Evolutionary conservation across 306 rosid species (phyloP).

Genomic region (Herpetospermum pedunculosum): DNA sequence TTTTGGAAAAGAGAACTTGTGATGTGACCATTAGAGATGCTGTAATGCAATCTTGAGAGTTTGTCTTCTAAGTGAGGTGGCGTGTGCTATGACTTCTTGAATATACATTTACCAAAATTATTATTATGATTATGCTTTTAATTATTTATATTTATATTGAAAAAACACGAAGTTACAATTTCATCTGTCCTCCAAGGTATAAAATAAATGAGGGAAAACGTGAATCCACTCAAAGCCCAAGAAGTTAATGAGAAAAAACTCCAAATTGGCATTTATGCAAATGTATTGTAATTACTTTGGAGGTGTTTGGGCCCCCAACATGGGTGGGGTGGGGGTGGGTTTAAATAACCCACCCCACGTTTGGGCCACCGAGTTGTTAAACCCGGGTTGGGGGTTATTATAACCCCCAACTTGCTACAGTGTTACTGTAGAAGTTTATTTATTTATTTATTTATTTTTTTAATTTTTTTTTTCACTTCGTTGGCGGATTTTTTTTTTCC

Average conservation of each 20-base stretch:
- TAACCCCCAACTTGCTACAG: too few relatives aligned
- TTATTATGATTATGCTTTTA: background rate
- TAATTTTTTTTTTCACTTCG: too few relatives aligned
- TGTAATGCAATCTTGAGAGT: background rate
- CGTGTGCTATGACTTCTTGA: background rate
- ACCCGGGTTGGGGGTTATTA: too few relatives aligned
- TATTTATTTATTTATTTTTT: too few relatives aligned
- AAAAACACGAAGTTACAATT: background rate
- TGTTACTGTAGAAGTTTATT: too few relatives aligned
- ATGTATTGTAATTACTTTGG: background rate
- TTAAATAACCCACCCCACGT: too few relatives aligned
- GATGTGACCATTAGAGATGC: background rate
- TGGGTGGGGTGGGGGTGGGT: too few relatives aligned
- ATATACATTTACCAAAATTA: background rate
- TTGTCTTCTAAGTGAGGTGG: background rate
- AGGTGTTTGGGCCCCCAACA: too few relatives aligned
- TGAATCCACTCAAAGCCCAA: background rate
- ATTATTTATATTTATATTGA: background rate
- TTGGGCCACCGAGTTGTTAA: too few relatives aligned
- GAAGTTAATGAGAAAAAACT: background rate
- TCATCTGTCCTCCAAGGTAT: background rate
- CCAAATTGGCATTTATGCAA: background rate
- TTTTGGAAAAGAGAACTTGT: background rate
- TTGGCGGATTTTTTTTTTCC: too few relatives aligned
- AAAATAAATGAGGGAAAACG: background rate